phyloP scores from a whole-genome alignment of 2,329 filamentous ascomycete genomes.

The Venturiaceae sp. region DNA sequence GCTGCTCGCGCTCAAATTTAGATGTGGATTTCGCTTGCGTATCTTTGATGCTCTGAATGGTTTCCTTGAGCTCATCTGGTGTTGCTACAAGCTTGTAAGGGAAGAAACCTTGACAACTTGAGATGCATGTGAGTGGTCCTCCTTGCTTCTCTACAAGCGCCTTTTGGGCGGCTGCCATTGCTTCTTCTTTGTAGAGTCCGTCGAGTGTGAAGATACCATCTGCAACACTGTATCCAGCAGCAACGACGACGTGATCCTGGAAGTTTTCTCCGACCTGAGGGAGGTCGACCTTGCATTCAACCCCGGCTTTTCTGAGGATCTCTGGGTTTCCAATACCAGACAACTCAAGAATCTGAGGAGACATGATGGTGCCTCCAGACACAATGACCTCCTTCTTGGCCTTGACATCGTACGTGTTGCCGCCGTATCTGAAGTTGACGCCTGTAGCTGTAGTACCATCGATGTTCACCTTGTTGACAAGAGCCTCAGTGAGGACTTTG shows the following conservation, averaged over 20 bases:
- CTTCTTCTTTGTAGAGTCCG: neutral
- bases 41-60: neutral
- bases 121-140: neutral
- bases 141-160: neutral
- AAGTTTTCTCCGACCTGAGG: conserved; percentile 8
- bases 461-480: conserved; percentile 37
- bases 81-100: conserved; percentile 2
- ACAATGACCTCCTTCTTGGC: conserved; percentile 7
- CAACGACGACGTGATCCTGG: neutral
- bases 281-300: conserved; percentile 1
- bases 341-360: conserved; percentile 7
- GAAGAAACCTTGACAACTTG: conserved; percentile 9
- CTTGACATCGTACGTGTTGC: neutral
- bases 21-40: neutral
- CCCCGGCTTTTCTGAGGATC: neutral
- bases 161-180: neutral
- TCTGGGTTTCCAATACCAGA: conserved; percentile 5
- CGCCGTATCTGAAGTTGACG: neutral
- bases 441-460: conserved; percentile 22
- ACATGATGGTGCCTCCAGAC: conserved; percentile 3
- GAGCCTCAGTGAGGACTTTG: conserved; percentile 35
- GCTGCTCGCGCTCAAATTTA: conserved; percentile 8
- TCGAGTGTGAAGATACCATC: neutral
- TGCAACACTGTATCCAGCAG: neutral
- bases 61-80: neutral